Evolutionary conservation across 805 yeast genomes (phyloP).

Genomic region (Pichia nanzhaoensis): DNA sequence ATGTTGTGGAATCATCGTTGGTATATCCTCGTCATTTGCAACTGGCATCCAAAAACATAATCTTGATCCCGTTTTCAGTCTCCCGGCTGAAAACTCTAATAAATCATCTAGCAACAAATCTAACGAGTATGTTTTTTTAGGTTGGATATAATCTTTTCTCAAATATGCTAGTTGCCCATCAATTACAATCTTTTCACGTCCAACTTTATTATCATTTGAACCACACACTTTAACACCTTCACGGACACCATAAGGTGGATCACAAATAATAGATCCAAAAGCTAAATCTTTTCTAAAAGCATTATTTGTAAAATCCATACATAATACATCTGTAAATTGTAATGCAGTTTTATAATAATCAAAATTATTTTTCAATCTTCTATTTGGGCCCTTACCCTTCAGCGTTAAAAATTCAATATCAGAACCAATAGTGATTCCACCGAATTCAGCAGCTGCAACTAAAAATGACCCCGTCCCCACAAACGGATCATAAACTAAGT

Average conservation of each 20-base stretch:
- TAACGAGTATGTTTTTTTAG: conserved; percentile 84
- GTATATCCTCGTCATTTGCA: conserved; percentile 67
- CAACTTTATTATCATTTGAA: conserved; percentile 52
- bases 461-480: conserved; percentile 95
- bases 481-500: conserved; percentile 85
- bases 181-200: conserved; percentile 66
- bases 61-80: conserved; percentile 71
- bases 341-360: conserved; percentile 57
- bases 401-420: conserved; percentile 83
- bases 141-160: conserved; percentile 80
- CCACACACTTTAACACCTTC: conserved; percentile 95
- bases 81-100: conserved; percentile 60
- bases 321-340: conserved; percentile 64
- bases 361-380: conserved; percentile 51
- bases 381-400: conserved; percentile 49
- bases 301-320: conserved; percentile 94
- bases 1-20: conserved; percentile 72
- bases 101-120: conserved; percentile 74
- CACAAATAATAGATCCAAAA: conserved; percentile 83
- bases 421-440: conserved; percentile 75
- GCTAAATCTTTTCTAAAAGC: conserved; percentile 57
- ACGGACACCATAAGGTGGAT: conserved; percentile 96
- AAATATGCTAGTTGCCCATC: conserved; percentile 74
- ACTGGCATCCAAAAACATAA: conserved; percentile 98
- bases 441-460: conserved; percentile 80